phyloP scores from a whole-genome alignment of 108 stramenopile species.

The Nannochloropsis oceanica region DNA sequence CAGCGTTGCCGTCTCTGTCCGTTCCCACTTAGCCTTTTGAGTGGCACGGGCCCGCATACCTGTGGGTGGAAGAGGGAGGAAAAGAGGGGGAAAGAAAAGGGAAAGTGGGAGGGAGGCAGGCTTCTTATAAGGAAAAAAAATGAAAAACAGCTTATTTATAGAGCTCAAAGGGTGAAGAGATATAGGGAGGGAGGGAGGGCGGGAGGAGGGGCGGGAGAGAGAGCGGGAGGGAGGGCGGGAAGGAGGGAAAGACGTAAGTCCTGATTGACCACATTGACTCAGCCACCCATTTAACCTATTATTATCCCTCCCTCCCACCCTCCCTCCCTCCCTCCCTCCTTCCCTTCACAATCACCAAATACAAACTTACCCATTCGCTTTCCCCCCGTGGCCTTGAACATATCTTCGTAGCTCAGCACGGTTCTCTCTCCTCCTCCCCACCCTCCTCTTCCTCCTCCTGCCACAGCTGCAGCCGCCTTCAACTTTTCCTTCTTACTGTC shows the following conservation, averaged over 20 bases:
- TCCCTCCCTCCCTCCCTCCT: background rate
- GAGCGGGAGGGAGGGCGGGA: background rate
- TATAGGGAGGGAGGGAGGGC: background rate
- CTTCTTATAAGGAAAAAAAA: too few relatives aligned
- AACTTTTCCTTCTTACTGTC: background rate
- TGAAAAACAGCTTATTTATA: background rate
- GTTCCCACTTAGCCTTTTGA: background rate
- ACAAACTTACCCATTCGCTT: background rate
- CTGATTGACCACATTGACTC: too few relatives aligned
- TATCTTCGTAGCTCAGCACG: background rate
- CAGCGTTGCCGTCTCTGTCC: background rate
- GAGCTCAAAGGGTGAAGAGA: background rate
- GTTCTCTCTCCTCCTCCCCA: too few relatives aligned
- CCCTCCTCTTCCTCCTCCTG: too few relatives aligned
- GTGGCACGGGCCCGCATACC: background rate
- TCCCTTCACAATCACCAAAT: too few relatives aligned
- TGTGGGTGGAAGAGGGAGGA: background rate
- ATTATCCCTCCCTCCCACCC: too few relatives aligned
- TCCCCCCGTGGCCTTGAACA: background rate
- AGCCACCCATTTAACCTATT: too few relatives aligned
- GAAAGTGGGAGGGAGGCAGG: background rate
- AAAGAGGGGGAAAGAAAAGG: background rate
- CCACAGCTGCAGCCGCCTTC: too few relatives aligned
- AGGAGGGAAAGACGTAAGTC: background rate
- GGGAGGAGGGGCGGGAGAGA: background rate